Evolutionary conservation across 495 filamentous ascomycete genomes (phyloP), one percentile per base, ranked within the genome.

Genomic region (Tuber indicum): DNA sequence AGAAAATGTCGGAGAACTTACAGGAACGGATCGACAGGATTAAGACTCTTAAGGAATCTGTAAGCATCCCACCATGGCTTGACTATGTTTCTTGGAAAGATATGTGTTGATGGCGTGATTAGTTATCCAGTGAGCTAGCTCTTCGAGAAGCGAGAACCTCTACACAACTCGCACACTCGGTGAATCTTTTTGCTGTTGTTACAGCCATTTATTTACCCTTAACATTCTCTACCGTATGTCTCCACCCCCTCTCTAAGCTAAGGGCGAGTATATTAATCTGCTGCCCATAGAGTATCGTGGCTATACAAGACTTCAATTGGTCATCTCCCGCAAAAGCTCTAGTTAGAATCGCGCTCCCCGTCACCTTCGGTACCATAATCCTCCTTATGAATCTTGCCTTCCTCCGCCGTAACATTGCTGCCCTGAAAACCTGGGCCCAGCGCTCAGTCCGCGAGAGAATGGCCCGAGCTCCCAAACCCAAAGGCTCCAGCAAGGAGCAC

Each of bases 131-230:
- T 16, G 70, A 72, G 43, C 70, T 72, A n/a, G 39, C 7, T 3
- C 43, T 72, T 42, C 70, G 70, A 21, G 70, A 72, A 12, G 70
- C 70, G 21, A 41, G 70, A 41, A 72, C 70, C 9, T 72, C 70
- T 21, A 72, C 70, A 72, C 70, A 72, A 19, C 70, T 42, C 21
- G 70, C 70, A 41, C 21, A 72, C 9, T 42, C 39, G 8, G 43
- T 72, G 39, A 45, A 45, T 12, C 70, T 72, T 72, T 72, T 72
- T 72, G 43, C 70, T 23, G 70, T 72, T 26, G 70, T 72, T 42
- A 72, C 70, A 45, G 16, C 43, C 4, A 45, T 72, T 26, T 72
- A 42, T 45, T 26, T 72, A 14, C 70, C 70, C 9, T 45, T 72
- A 45, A 72, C 39, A 3, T 72, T 72, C 43, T 41, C 70, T 41